Conservation (phyloP, 1,139 yeast genomes). For the Protomyces inundatus region DNA sequence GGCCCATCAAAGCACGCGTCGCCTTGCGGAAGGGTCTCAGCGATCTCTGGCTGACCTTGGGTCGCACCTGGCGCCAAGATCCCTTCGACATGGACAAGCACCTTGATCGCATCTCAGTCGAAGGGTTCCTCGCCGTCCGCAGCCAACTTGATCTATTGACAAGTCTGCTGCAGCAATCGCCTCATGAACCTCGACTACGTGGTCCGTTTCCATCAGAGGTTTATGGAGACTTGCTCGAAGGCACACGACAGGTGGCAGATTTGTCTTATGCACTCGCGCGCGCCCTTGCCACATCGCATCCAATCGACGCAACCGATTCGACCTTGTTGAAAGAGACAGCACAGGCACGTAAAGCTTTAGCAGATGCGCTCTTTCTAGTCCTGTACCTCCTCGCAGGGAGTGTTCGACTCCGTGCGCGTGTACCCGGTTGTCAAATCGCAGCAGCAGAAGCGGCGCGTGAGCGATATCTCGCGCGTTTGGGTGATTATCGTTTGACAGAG, state of each 20-base stretch:
- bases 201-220: conserved; percentile 60
- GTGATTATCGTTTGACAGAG: not conserved
- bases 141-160: conserved; percentile 59
- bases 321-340: conserved; percentile 47
- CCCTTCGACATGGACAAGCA: conserved; percentile 5
- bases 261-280: conserved; percentile 68
- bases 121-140: conserved; percentile 41
- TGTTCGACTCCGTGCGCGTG: conserved; percentile 64
- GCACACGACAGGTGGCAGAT: conserved; percentile 64
- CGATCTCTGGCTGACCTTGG: conserved; percentile 69
- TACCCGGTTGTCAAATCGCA: conserved; percentile 64
- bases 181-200: conserved; percentile 66
- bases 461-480: conserved; percentile 56
- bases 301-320: not conserved
- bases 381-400: conserved; percentile 78
- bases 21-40: conserved; percentile 55
- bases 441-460: conserved; percentile 71
- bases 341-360: conserved; percentile 60
- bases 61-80: conserved; percentile 73
- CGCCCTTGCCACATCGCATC: conserved; percentile 50
- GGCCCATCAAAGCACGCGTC: conserved; percentile 59
- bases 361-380: conserved; percentile 63
- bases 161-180: conserved; percentile 61
- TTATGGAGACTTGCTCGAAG: conserved; percentile 49
- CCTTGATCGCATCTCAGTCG: conserved; percentile 26